phyloP scores from a whole-genome alignment of 2,329 filamentous ascomycete species.

The Alternaria panax region DNA sequence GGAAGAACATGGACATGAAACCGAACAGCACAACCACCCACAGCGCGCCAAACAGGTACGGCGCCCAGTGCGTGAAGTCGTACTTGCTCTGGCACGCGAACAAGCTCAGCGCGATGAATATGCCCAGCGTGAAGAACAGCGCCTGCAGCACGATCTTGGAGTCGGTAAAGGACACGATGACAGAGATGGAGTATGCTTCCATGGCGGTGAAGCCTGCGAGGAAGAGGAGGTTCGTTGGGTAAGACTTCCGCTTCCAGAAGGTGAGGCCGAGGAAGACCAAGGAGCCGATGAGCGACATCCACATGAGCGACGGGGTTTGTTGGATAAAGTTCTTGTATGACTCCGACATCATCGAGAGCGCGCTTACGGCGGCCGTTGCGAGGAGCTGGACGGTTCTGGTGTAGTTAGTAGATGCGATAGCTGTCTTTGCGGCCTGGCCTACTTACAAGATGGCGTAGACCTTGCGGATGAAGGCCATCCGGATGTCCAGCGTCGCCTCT shows the following conservation, averaged over 20 bases:
- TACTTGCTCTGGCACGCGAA: slow-evolving; percentile 99
- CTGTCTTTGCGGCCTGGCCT: not conserved
- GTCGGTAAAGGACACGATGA: slow-evolving; percentile 91
- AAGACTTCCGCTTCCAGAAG: slow-evolving; percentile 64
- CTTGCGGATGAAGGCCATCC: slow-evolving; percentile 96
- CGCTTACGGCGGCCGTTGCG: slow-evolving; percentile 79
- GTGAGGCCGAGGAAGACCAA: slow-evolving; percentile 49
- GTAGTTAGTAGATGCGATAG: slow-evolving; percentile 20
- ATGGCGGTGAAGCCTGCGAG: slow-evolving; percentile 86
- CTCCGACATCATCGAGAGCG: slow-evolving; percentile 82
- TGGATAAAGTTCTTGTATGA: slow-evolving; percentile 89
- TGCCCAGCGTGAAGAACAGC: slow-evolving; percentile 78
- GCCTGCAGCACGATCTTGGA: slow-evolving; percentile 86
- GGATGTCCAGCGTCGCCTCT: slow-evolving; percentile 92
- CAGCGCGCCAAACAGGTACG: slow-evolving; percentile 87
- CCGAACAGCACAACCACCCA: slow-evolving; percentile 93
- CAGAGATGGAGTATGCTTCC: slow-evolving; percentile 92
- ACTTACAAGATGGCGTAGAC: slow-evolving; percentile 90
- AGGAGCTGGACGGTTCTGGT: slow-evolving; percentile 83
- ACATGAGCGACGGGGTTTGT: slow-evolving; percentile 81
- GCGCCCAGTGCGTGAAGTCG: slow-evolving; percentile 97
- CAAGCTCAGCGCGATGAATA: slow-evolving; percentile 70
- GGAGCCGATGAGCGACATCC: slow-evolving; percentile 70
- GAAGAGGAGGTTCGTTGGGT: slow-evolving; percentile 94
- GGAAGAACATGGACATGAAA: slow-evolving; percentile 91